Base-by-base conservation (phyloP, 495 filamentous ascomycete species). In the Talaromyces proteolyticus region DNA sequence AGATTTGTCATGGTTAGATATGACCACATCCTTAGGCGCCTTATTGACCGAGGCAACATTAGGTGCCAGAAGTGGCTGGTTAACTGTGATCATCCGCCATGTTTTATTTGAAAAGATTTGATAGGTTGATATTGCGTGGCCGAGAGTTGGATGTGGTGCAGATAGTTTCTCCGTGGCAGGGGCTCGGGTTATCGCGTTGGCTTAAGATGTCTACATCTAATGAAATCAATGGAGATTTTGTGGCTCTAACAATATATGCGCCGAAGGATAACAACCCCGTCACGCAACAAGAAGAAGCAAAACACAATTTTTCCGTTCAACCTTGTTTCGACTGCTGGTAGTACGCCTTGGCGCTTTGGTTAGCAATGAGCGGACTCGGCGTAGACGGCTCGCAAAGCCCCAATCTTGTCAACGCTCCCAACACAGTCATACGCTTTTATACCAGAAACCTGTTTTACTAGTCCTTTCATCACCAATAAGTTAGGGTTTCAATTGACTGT, bases 271-370 rank as follows among this genome's bases (percentile, higher is more conserved):
- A 66, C 41, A 60, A 47, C 20, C 61, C 56, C 29, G n/a, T n/a
- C 29, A 34, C 29, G 1, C 4, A 34, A 4, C 29, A 8, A 34
- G 4, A 8, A n/a, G 2, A 2, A 22, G 22, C 14, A 43, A 45
- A 45, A 21, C 22, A 7, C 58, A 52, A 11, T 59, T 60, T 44
- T 55, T 56, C 49, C 73, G 72, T 42, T 74, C 68, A 39, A 76
- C 75, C 10, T 62, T 80, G 2, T 81, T 76, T 62, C 76, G 79
- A 50, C 71, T 76, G 49, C 66, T 79, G 23, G 50, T 80, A 3
- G 71, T 80, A 36, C 74, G 78, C 4, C 56, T 72, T 8, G 74
- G 76, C 46, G 70, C 71, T 12, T 81, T 83, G 78, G 78, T 76
- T 72, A 44, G 78, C 79, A 6, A 63, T 81, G 62, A 80, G 77